Base-by-base conservation (phyloP, 768 basidiomycete species). In the Trametopsis cervina region DNA sequence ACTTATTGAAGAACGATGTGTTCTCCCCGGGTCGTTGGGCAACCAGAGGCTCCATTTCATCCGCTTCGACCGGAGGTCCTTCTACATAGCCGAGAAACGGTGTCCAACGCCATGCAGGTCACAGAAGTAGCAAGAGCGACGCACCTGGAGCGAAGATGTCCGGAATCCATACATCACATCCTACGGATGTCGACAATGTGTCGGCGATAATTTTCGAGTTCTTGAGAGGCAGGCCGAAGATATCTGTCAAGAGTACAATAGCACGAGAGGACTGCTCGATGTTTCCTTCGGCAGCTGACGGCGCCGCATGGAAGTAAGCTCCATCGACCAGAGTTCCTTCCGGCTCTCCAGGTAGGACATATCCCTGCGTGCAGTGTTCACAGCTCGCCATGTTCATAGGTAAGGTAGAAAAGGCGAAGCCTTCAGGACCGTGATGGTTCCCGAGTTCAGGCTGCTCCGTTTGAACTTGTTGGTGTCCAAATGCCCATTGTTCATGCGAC, bases 131-230 rank as follows among this genome's bases (percentile, higher is more conserved):
- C 23, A 22, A 43, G 7, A 49, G 24, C 56, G 65, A 57, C 66
- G 37, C 46, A 76, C 80, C 81, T 49, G n/a, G n/a, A n/a, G 67
- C 59, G 54, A 81, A 83, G 41, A 78, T 60, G 62, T 84, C 79
- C 7, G 81, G 81, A 15, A 80, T 68, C 74, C 77, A 83, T 15
- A 81, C 80, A 54, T 83, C 81, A 52, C 80, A 77, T 15, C 66
- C 62, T 23, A 82, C 56, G 15, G 62, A 55, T 47, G 70, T 62
- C 6, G 79, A 69, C 20, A 81, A 57, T 22, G 67, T 63, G 60
- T 83, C 80, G 1, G 80, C 80, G 4, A 82, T 64, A 48, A 85
- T 68, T 54, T 77, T 79, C 52, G 63, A 68, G 53, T 82, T 81
- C 27, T 68, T 53, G 13, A 81, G 57, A 3, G 68, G 64, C 4